These are phyloP conservation scores for Nakaseomyces sp. DNA, from an alignment of 1,139 yeast genomes.

Conservation along the genomic window DNA sequence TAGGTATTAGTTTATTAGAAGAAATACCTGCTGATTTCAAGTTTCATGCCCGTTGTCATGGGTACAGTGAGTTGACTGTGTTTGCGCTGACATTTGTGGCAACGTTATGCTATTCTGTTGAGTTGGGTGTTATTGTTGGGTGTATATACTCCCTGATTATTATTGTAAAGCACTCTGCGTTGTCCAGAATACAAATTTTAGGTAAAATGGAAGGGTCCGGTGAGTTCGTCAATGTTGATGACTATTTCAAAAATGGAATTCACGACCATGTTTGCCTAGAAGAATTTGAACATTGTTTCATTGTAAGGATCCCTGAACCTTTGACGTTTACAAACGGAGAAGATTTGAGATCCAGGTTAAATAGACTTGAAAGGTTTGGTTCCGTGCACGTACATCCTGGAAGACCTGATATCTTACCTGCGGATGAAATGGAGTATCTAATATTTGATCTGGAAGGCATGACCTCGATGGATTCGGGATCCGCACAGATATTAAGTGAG, in stretches of 20 bases:
- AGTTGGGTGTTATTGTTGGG: constrained; percentile 83
- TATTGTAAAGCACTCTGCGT: constrained; percentile 76
- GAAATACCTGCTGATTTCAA: constrained; percentile 77
- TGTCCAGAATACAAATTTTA: constrained; percentile 81
- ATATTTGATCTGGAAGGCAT: constrained; percentile 80
- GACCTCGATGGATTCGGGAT: constrained; percentile 82
- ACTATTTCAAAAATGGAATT: constrained; percentile 11
- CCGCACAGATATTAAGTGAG: constrained; percentile 63
- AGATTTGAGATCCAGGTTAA: constrained; percentile 66
- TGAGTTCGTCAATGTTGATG: constrained; percentile 71
- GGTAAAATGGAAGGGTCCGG: constrained; percentile 76
- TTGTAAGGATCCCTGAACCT: constrained; percentile 87
- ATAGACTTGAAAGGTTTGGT: constrained; percentile 76
- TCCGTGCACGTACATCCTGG: constrained; percentile 82
- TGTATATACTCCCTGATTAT: constrained; percentile 69
- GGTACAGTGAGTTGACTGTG: constrained; percentile 70
- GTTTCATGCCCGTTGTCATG: constrained; percentile 67
- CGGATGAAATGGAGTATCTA: constrained; percentile 52
- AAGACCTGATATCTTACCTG: constrained; percentile 46
- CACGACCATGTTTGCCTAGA: constrained; percentile 33
- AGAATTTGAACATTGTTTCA: constrained; percentile 76
- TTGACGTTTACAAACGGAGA: constrained; percentile 84
- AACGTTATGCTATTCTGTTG: constrained; percentile 76
- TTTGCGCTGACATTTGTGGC: constrained; percentile 62
- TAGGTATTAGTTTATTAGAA: constrained; percentile 70